phyloP scores from a whole-genome alignment of 108 stramenopile species.

The Stephanodiscus minutulus region DNA sequence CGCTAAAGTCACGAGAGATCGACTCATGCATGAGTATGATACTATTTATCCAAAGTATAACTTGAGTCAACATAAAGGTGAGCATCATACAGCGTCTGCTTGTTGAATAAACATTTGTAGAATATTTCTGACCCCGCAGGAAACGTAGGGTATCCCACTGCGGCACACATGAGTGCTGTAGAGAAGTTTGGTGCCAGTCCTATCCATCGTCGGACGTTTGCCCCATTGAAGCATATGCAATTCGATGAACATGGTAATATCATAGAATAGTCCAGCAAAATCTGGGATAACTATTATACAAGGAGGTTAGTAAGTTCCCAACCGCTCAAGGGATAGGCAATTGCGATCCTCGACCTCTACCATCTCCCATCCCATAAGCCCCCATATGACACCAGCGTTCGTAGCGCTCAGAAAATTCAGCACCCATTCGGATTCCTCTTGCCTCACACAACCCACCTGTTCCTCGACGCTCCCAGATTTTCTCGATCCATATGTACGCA shows the following conservation, averaged over 20 bases:
- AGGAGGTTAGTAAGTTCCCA: background rate
- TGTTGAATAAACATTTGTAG: background rate
- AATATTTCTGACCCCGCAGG: background rate
- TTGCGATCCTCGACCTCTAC: constrained; percentile 33
- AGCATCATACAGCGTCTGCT: background rate
- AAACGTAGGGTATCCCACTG: constrained; percentile 81
- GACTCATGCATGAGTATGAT: constrained; percentile 92
- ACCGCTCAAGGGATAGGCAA: constrained; percentile 48
- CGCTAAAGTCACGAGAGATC: constrained; percentile 97
- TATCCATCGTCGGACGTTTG: constrained; percentile 94
- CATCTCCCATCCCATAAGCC: constrained; percentile 40
- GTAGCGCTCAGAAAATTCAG: constrained; percentile 27
- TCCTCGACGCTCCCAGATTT: constrained; percentile 52
- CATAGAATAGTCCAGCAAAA: background rate
- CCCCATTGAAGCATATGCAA: constrained; percentile 86
- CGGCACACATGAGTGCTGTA: constrained; percentile 77
- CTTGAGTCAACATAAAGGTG: constrained; percentile 88
- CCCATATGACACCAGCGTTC: constrained; percentile 40
- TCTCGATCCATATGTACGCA: constrained; percentile 60
- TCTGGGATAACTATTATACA: background rate
- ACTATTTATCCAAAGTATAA: constrained; percentile 84
- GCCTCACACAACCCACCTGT: constrained; percentile 63
- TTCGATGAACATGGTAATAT: constrained; percentile 46
- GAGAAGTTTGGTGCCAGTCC: constrained; percentile 68
- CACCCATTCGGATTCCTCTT: constrained; percentile 55